A percentile compares a stretch with the other conserved stretches of the same genome.
Conservation (phyloP, 1,284 basidiomycete genomes). For the Trichosporon coremiiforme region DNA sequence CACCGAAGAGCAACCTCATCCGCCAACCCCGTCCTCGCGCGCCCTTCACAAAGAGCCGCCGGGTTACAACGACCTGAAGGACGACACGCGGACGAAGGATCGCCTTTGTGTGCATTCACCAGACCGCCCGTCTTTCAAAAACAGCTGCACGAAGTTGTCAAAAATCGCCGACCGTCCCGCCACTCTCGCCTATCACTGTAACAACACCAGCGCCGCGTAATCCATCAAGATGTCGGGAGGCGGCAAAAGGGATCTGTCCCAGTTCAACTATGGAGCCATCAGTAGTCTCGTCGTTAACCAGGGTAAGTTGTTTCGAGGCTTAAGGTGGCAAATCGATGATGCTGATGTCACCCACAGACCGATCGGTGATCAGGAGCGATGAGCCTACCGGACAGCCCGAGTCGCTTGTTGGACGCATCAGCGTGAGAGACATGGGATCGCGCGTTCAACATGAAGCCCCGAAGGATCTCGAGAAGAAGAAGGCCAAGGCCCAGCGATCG, state of each 20-base stretch:
- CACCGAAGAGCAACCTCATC: conserved; percentile 5
- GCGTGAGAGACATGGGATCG: conserved; percentile 90
- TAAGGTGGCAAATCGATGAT: neutral
- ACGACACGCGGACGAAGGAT: neutral
- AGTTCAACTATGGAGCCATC: conserved; percentile 88
- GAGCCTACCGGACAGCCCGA: conserved; percentile 97
- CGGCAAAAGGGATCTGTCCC: conserved; percentile 68
- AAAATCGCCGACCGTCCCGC: neutral
- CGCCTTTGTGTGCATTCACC: neutral
- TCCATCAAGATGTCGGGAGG: conserved; percentile 48
- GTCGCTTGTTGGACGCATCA: conserved; percentile 86
- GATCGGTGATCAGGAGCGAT: conserved; percentile 69
- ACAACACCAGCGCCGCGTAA: neutral
- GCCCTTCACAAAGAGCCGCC: neutral
- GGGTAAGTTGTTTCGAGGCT: conserved; percentile 46
- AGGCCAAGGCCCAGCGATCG: conserved; percentile 71
- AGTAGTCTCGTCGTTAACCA: conserved; percentile 83
- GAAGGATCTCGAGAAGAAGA: conserved; percentile 94
- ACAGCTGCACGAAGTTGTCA: neutral
- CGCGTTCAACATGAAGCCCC: conserved; percentile 79
- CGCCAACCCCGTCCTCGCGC: conserved; percentile 12
- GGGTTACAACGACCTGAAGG: neutral
- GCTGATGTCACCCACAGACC: conserved; percentile 40
- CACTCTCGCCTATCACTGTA: neutral
- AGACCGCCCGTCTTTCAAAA: neutral